A percentile compares a stretch with the other conserved stretches of the same genome.
Evolutionary conservation across 495 filamentous ascomycete genomes (phyloP).

Genomic region (Podospora anserina): DNA sequence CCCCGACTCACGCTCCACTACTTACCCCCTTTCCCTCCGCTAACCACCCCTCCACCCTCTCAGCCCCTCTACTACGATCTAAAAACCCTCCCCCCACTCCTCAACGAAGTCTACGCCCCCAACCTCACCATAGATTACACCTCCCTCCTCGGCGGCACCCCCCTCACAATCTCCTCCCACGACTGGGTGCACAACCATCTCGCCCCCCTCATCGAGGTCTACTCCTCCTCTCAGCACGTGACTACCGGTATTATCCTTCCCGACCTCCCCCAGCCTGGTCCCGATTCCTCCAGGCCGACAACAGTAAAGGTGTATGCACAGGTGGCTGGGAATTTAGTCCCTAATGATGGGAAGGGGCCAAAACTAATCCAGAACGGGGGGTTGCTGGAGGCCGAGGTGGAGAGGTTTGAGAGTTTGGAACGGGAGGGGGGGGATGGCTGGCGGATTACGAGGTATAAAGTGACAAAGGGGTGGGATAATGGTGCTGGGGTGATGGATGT

Average conservation of each 20-base stretch:
- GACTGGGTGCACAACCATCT: constrained; percentile 24
- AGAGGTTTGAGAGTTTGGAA: constrained; percentile 26
- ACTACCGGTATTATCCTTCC: constrained; percentile 22
- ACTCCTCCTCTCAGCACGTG: constrained; percentile 30
- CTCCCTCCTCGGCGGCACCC: constrained; percentile 29
- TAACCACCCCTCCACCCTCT: neutral
- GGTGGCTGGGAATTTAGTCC: constrained; percentile 18
- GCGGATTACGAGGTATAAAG: constrained; percentile 28
- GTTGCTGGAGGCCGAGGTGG: constrained; percentile 22
- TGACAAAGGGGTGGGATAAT: constrained; percentile 15
- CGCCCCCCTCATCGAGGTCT: constrained; percentile 16
- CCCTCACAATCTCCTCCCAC: constrained; percentile 19
- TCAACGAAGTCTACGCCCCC: constrained; percentile 28
- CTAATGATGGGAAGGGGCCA: constrained; percentile 5
- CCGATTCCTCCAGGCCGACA: constrained; percentile 16
- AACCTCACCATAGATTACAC: constrained; percentile 33
- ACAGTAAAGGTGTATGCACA: constrained; percentile 20
- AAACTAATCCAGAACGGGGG: constrained; percentile 31
- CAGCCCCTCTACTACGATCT: constrained; percentile 31
- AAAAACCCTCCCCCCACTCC: constrained; percentile 13
- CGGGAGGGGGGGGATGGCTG: constrained; percentile 29
- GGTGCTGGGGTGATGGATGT: neutral
- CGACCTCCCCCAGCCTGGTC: neutral
- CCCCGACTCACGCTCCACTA: neutral
- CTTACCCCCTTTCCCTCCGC: neutral